phyloP scores from a whole-genome alignment of 208 protist species.

The Vickermania spadyakhi region DNA sequence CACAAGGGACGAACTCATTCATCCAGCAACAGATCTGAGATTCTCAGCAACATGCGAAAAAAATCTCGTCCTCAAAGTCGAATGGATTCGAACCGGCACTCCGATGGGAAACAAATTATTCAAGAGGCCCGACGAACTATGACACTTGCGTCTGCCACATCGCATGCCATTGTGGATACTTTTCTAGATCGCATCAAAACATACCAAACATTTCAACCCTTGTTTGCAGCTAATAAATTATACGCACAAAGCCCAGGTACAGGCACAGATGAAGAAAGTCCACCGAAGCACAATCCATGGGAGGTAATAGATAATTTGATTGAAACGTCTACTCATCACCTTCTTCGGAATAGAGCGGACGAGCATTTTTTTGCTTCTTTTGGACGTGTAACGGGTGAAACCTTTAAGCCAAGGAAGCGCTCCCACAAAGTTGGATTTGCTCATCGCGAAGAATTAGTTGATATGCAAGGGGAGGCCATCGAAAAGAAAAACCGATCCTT shows the following conservation, averaged over 20 bases:
- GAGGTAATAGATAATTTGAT: conserved; percentile 33
- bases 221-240: conserved; percentile 21
- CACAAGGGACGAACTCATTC: not conserved
- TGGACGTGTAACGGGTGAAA: conserved; percentile 7
- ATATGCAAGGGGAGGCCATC: not conserved
- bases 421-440: not conserved
- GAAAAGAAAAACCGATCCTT: conserved; percentile 9
- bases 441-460: not conserved
- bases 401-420: not conserved
- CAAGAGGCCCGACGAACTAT: conserved; percentile 26
- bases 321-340: conserved; percentile 16
- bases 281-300: conserved; percentile 11
- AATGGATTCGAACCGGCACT: not conserved
- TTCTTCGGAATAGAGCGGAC: conserved; percentile 37
- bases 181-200: conserved; percentile 37
- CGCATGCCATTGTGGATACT: conserved; percentile 22
- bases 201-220: conserved; percentile 57
- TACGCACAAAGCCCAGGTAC: conserved; percentile 2
- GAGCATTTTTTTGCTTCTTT: conserved; percentile 26
- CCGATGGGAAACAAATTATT: conserved; percentile 8
- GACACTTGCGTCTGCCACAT: conserved; percentile 18
- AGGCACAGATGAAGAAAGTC: not conserved
- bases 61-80: conserved; percentile 4
- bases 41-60: not conserved
- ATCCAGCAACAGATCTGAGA: not conserved